Base-by-base conservation (phyloP, 2,329 filamentous ascomycete species). In the Fusarium mangiferae region DNA sequence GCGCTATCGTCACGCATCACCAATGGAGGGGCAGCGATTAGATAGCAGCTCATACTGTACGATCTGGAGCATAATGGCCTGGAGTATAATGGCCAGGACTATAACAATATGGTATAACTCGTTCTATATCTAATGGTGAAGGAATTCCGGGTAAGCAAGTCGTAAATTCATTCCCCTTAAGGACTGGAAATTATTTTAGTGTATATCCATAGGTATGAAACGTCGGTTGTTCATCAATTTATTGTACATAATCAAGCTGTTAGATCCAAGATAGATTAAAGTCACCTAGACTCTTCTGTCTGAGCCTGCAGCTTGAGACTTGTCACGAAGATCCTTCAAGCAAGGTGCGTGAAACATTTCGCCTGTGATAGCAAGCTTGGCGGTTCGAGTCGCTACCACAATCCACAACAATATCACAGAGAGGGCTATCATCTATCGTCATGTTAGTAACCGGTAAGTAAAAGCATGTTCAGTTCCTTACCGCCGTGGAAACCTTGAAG, bases 281-380 rank as follows among this genome's bases (percentile, higher is more conserved):
- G 8, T 42, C 30, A 8, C 52, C 56, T 77, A 82, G 28, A 81
- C 80, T 52, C 72, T 68, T 59, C 78, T 77, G 39, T 81, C 78
- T 22, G 67, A 70, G 13, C 75, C 77, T 7, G 64, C 75, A 45
- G 73, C 72, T 38, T 78, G 69, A 15, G 80, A 76, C 68, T 83
- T 83, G 44, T 80, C 79, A 42, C 78, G 75, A 6, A 84, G 30
- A 35, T 84, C 79, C 66, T 83, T 82, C 46, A 86, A 73, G 60
- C 85, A 86, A 4, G 85, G 84, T 1, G 84, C 85, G 59, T 83
- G 80, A 73, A 86, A 85, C 71, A 87, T 83, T 42, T 85, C 82
- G 20, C 84, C 84, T 0, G 80, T 82, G 4, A 81, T 62, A 14
- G 77, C 84, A 57, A 83, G 73, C n/a, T 79, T 80, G 8, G 82